Percentiles rank a stretch among this genome's conserved stretches.
These are phyloP conservation scores for Dalbergia cultrata DNA, from an alignment of 306 rosid species.

Conservation along the genomic window DNA sequence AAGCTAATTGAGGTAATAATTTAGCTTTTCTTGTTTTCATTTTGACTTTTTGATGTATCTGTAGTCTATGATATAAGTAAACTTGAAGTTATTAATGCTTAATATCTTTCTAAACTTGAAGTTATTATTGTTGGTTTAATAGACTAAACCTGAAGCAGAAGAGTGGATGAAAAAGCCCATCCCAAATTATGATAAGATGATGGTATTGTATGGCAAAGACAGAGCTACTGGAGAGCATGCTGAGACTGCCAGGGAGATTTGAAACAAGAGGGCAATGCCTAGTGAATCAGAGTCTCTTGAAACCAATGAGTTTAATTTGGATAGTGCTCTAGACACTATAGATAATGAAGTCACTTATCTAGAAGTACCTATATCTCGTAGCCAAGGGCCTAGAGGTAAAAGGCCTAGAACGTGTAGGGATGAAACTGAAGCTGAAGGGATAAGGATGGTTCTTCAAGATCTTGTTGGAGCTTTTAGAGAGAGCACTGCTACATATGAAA, in stretches of 20 bases:
- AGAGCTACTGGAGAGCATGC: not conserved
- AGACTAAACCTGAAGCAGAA: not conserved
- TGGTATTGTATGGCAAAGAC: not conserved
- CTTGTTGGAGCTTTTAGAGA: no score
- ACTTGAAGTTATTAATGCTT: no score
- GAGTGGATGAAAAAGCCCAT: no score
- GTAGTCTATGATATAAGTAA: fast-evolving
- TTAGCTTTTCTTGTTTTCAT: no score
- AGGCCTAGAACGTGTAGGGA: no score
- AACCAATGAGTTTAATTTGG: not conserved
- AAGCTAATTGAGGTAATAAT: not conserved
- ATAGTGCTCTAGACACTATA: not conserved
- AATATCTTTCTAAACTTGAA: no score
- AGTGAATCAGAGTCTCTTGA: not conserved
- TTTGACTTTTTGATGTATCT: not conserved
- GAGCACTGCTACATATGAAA: no score
- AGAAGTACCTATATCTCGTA: not conserved
- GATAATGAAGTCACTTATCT: not conserved
- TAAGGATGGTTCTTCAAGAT: no score
- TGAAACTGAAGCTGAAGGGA: no score
- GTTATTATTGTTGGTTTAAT: no score
- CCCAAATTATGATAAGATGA: not conserved
- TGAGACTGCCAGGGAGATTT: not conserved
- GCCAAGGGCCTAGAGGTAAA: no score
- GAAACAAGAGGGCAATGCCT: not conserved